These are phyloP conservation scores for Wickerhamomyces ciferrii DNA, from an alignment of 805 yeast species.

Conservation along the genomic window DNA sequence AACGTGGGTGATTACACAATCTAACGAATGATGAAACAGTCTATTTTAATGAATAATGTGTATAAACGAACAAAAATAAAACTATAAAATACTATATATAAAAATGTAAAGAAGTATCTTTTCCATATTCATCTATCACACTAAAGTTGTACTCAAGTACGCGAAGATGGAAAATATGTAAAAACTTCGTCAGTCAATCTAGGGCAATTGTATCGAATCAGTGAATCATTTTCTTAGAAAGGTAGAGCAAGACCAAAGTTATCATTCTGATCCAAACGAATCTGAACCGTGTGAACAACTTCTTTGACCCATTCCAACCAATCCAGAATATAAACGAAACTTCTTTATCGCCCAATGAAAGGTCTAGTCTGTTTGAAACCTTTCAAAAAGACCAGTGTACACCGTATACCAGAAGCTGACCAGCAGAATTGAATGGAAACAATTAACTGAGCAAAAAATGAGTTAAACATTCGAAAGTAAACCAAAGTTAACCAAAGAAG, in stretches of 20 bases:
- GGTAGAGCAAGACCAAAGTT: background rate
- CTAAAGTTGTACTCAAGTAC: slow-evolving; percentile 9
- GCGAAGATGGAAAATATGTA: slow-evolving; percentile 80
- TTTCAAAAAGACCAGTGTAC: background rate
- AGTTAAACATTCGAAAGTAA: background rate
- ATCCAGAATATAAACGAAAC: background rate
- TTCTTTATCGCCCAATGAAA: slow-evolving; percentile 1
- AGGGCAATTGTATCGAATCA: slow-evolving; percentile 58
- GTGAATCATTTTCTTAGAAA: slow-evolving; percentile 9
- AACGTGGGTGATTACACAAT: slow-evolving; percentile 44
- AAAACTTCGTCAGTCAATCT: slow-evolving; percentile 50
- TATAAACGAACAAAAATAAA: background rate
- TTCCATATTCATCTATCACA: slow-evolving; percentile 69
- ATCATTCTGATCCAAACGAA: background rate
- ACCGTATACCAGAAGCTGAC: no score
- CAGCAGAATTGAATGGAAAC: no score
- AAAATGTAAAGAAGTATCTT: slow-evolving; percentile 73
- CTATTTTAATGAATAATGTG: no score
- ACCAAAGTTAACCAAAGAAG: no score
- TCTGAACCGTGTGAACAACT: background rate
- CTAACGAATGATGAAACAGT: background rate
- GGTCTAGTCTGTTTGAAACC: background rate
- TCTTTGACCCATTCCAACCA: background rate
- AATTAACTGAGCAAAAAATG: background rate
- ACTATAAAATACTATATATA: background rate